phyloP scores from a whole-genome alignment of 2,329 filamentous ascomycete genomes.

The Paraconiothyrium sp. region DNA sequence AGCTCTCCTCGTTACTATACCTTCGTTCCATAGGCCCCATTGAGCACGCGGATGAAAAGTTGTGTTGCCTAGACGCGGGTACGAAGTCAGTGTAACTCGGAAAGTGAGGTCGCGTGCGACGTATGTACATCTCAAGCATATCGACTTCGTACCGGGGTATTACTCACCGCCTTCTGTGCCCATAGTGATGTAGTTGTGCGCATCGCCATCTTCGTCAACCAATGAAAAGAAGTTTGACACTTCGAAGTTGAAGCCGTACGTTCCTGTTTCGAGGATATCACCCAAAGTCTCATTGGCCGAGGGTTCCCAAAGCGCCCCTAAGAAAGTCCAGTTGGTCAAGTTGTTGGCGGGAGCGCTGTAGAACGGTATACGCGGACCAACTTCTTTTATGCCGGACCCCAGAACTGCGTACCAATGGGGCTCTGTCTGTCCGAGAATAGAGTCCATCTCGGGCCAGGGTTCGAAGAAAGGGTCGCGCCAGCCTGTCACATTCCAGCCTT shows the following conservation, averaged over 20 bases:
- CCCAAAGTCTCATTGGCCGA: slow-evolving; percentile 54
- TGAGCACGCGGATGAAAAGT: slow-evolving; percentile 52
- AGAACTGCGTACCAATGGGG: slow-evolving; percentile 59
- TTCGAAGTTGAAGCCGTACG: slow-evolving; percentile 59
- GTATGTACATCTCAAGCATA: too few species aligned
- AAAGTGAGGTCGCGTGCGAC: too few species aligned
- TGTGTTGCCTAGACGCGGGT: slow-evolving; percentile 38
- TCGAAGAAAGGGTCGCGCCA: slow-evolving; percentile 33
- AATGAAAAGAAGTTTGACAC: slow-evolving; percentile 59
- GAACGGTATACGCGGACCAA: slow-evolving; percentile 58
- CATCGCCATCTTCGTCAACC: slow-evolving; percentile 53
- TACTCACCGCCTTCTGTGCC: slow-evolving; percentile 52
- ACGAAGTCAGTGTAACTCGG: too few species aligned
- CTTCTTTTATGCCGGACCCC: slow-evolving; percentile 58
- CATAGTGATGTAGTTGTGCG: slow-evolving; percentile 58
- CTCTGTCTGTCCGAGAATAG: slow-evolving; percentile 51
- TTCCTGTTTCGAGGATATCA: slow-evolving; percentile 54
- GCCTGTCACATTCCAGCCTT: slow-evolving; percentile 54
- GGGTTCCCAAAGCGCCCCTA: slow-evolving; percentile 58
- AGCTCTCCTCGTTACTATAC: slow-evolving; percentile 51
- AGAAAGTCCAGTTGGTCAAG: slow-evolving; percentile 58
- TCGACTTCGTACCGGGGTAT: too few species aligned
- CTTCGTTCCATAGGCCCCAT: slow-evolving; percentile 59
- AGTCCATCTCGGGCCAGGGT: slow-evolving; percentile 55
- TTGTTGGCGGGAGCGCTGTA: slow-evolving; percentile 57